phyloP scores from a whole-genome alignment of 2,329 filamentous ascomycete genomes.

The Dothidotthia symphoricarpi region DNA sequence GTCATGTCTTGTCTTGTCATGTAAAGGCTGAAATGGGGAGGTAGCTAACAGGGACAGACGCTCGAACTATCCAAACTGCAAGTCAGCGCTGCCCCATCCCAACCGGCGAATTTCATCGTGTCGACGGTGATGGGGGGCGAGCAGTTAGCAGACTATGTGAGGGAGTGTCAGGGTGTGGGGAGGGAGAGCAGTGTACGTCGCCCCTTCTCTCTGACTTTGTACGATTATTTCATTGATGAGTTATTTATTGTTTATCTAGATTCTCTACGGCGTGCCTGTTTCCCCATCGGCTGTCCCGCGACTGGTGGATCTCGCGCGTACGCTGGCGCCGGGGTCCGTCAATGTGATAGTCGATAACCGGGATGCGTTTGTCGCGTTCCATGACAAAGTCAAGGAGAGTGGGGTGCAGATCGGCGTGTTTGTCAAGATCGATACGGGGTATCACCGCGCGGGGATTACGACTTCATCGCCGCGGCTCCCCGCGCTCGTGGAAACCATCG shows the following conservation, averaged over 20 bases:
- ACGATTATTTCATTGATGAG: neutral
- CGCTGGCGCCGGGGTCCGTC: constrained; percentile 56
- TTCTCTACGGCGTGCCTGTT: constrained; percentile 72
- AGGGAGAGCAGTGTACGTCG: constrained; percentile 58
- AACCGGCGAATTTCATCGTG: constrained; percentile 62
- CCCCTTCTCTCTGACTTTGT: neutral
- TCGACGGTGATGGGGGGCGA: constrained; percentile 76
- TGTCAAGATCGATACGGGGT: constrained; percentile 74
- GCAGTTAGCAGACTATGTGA: constrained; percentile 59
- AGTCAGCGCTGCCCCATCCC: constrained; percentile 54
- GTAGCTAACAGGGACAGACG: too few relatives aligned
- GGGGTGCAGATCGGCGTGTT: constrained; percentile 54
- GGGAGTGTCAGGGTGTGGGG: constrained; percentile 56
- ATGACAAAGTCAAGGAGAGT: constrained; percentile 36
- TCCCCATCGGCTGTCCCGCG: constrained; percentile 60
- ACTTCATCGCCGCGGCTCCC: constrained; percentile 51
- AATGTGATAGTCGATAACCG: constrained; percentile 69
- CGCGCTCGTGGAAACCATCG: constrained; percentile 51
- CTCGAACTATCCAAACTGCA: constrained; percentile 65
- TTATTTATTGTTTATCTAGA: constrained; percentile 45
- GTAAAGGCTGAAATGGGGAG: too few relatives aligned
- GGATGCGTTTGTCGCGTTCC: constrained; percentile 46
- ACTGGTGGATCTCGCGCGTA: constrained; percentile 56
- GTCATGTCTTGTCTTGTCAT: too few relatives aligned
- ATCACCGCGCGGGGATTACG: constrained; percentile 66